phyloP scores from a whole-genome alignment of 805 yeast genomes.

The Cyberlindnera xishuangbannaensis region DNA sequence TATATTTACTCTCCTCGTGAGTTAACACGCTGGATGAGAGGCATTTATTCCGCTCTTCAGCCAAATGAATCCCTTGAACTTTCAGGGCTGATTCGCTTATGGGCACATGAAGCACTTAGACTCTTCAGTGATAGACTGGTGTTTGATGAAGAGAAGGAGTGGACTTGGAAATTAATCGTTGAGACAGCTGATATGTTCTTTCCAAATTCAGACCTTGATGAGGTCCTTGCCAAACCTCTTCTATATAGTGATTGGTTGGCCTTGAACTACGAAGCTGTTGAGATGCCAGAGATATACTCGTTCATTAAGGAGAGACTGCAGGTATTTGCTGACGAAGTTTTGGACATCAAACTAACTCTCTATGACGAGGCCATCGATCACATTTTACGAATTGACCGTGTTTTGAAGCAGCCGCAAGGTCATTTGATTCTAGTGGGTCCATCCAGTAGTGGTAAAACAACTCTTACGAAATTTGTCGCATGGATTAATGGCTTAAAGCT shows the following conservation, averaged over 20 bases:
- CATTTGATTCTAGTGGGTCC: constrained; percentile 84
- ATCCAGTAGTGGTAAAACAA: constrained; percentile 75
- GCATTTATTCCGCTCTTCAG: constrained; percentile 50
- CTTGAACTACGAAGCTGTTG: constrained; percentile 52
- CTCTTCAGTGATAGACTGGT: constrained; percentile 72
- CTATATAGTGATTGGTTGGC: constrained; percentile 75
- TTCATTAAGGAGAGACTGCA: constrained; percentile 61
- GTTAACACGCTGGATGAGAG: constrained; percentile 79
- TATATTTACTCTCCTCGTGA: constrained; percentile 88
- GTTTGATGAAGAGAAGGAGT: constrained; percentile 35
- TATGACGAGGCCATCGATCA: constrained; percentile 72
- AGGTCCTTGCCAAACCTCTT: constrained; percentile 43
- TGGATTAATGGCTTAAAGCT: constrained; percentile 82
- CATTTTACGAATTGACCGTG: constrained; percentile 73
- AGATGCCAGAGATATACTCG: constrained; percentile 36
- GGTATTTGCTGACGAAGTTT: constrained; percentile 75
- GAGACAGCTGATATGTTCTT: constrained; percentile 35
- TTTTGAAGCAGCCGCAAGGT: constrained; percentile 80
- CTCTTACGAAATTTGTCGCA: constrained; percentile 72
- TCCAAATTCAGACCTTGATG: constrained; percentile 35
- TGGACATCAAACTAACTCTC: constrained; percentile 53
- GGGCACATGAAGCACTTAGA: constrained; percentile 80
- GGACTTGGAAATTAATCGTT: constrained; percentile 40
- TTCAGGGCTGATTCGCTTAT: constrained; percentile 48
- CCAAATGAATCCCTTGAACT: constrained; percentile 33